Evolutionary conservation across 2,329 filamentous ascomycete genomes (phyloP).

Genomic region (Sarocladiaceae sp.): DNA sequence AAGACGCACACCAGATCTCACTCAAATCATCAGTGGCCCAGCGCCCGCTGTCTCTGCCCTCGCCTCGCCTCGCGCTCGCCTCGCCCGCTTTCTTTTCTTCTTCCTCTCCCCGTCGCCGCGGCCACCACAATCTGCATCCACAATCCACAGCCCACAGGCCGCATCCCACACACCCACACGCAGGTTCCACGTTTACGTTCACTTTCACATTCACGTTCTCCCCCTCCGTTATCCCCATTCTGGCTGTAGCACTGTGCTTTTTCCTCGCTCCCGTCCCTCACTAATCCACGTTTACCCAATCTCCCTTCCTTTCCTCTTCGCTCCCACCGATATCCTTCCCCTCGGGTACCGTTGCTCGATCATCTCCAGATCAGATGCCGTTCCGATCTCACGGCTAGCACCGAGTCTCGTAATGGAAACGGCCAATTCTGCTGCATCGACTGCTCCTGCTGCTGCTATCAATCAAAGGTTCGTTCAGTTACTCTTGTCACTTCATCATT

Average conservation of each 20-base stretch:
- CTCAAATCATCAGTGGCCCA: too few species aligned
- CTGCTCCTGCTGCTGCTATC: too few species aligned
- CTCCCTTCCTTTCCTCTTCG: background rate
- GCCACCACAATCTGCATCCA: too few species aligned
- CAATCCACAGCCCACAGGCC: background rate
- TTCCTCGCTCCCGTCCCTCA: background rate
- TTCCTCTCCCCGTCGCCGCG: too few species aligned
- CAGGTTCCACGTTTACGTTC: too few species aligned
- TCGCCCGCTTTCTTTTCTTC: too few species aligned
- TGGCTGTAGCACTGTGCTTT: too few species aligned
- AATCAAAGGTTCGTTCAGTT: conserved; percentile 29
- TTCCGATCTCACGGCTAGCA: conserved; percentile 7
- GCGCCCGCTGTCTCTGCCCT: too few species aligned
- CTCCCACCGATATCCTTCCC: background rate
- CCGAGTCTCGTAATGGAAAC: conserved; percentile 32
- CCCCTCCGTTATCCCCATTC: background rate
- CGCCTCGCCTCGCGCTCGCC: too few species aligned
- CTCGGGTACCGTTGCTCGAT: too few species aligned
- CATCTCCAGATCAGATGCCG: conserved; percentile 5
- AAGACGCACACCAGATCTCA: conserved; percentile 8
- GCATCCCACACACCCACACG: too few species aligned
- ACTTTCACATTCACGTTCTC: background rate
- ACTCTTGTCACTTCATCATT: conserved; percentile 10
- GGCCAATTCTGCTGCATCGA: conserved; percentile 31
- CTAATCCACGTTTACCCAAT: background rate